Conservation (phyloP, 2,329 filamentous ascomycete species). For the Pestalotiopsis sp. region DNA sequence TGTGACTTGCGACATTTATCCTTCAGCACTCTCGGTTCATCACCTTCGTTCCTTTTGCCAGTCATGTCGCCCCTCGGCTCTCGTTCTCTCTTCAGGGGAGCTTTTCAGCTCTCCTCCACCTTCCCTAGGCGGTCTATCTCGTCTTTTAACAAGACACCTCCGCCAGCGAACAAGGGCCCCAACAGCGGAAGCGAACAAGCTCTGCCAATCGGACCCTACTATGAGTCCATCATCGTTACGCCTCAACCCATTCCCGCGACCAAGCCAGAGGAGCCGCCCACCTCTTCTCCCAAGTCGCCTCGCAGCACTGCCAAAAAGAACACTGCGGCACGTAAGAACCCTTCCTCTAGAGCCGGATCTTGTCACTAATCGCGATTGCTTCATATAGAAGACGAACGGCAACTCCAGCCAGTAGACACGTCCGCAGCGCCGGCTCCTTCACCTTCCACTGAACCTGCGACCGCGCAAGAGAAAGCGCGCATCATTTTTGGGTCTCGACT, state of each 20-base stretch:
- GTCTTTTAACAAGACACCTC: slow-evolving; percentile 27
- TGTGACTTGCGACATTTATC: neutral
- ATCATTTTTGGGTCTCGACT: slow-evolving; percentile 84
- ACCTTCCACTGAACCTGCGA: slow-evolving; percentile 43
- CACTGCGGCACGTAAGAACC: slow-evolving; percentile 25
- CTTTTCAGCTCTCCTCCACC: slow-evolving; percentile 7
- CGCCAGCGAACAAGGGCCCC: slow-evolving; percentile 22
- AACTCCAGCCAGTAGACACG: slow-evolving; percentile 15
- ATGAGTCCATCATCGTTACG: slow-evolving; percentile 56
- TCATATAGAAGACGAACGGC: slow-evolving; percentile 8
- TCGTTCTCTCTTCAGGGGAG: slow-evolving; percentile 6
- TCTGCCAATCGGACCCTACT: slow-evolving; percentile 60
- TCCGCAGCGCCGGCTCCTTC: slow-evolving; percentile 13
- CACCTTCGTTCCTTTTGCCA: neutral
- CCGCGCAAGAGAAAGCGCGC: slow-evolving; percentile 57
- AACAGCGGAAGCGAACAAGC: slow-evolving; percentile 38
- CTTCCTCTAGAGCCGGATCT: neutral
- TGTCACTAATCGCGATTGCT: slow-evolving; percentile 10
- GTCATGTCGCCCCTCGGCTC: slow-evolving; percentile 12
- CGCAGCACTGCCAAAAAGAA: slow-evolving; percentile 26
- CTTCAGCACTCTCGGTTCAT: neutral
- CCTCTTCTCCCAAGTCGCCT: slow-evolving; percentile 37
- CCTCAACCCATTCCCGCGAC: slow-evolving; percentile 42
- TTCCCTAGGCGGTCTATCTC: slow-evolving; percentile 25
- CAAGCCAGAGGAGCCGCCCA: slow-evolving; percentile 48